phyloP scores from a whole-genome alignment of 2,329 filamentous ascomycete species.

The Penicillium freii region DNA sequence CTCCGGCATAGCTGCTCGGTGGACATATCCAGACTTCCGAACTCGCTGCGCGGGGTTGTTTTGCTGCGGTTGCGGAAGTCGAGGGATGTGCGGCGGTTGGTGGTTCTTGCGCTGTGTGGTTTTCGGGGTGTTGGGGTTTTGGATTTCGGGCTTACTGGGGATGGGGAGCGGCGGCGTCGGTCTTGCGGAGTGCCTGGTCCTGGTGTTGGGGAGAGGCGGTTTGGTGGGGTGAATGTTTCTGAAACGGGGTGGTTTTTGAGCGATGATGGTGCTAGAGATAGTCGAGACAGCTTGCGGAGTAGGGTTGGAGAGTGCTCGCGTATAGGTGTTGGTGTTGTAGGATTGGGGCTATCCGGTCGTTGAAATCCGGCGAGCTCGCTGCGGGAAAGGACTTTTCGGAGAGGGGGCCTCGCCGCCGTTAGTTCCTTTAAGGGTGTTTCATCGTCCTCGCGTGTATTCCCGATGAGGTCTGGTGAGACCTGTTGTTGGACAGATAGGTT shows the following conservation, averaged over 20 bases:
- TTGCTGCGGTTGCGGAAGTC: conserved; percentile 52
- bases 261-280: conserved; percentile 44
- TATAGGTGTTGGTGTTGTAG: conserved; percentile 44
- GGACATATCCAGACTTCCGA: conserved; percentile 50
- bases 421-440: conserved; percentile 47
- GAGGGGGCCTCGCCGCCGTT: conserved; percentile 64
- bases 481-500: conserved; percentile 39
- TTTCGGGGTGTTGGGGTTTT: conserved; percentile 28
- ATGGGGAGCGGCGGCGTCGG: conserved; percentile 37
- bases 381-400: conserved; percentile 82
- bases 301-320: conserved; percentile 51
- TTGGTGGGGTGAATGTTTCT: conserved; percentile 34
- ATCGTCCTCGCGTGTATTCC: conserved; percentile 38
- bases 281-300: conserved; percentile 55
- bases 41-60: conserved; percentile 38
- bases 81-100: conserved; percentile 48
- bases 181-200: conserved; percentile 27
- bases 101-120: conserved; percentile 29
- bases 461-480: conserved; percentile 31
- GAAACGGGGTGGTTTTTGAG: conserved; percentile 33
- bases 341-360: conserved; percentile 47
- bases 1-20: conserved; percentile 60
- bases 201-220: conserved; percentile 33
- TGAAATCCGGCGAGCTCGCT: conserved; percentile 80
- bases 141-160: conserved; percentile 40